Evolutionary conservation across 2,329 filamentous ascomycete genomes (phyloP), one percentile per base, ranked within the genome.

Genomic region (Botrytis byssoidea): DNA sequence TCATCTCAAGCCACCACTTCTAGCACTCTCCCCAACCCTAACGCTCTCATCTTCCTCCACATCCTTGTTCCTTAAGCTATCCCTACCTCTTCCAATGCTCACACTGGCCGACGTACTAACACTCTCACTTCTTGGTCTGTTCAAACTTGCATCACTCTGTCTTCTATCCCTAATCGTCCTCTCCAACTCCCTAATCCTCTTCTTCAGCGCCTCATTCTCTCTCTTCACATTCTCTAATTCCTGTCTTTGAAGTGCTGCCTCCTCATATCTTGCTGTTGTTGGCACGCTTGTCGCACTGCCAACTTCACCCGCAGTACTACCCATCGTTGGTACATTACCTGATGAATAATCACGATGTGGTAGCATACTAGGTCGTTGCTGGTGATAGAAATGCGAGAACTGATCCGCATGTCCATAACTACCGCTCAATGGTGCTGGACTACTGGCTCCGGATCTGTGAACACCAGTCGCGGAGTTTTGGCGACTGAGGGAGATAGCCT

Each of bases 181-280:
- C 82, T 92, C 90, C 18, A 92, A 82, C 61, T 92, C 90, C 64
- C 88, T 85, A 74, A 92, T 87, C 22, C 88, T 85, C 72, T 86
- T 84, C 83, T 89, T 90, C 64, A 92, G 82, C 0, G 81, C 80
- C 70, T 92, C 90, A 74, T 92, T 92, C 81, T 92, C 90, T 65
- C 85, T 84, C 82, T 90, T 91, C 57, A 88, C 87, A 8, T 78
- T 82, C 37, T 92, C 90, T 0, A 92, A 83, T 79, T 92, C 90
- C 55, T 85, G 84, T 7, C 89, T 84, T 77, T 88, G 89, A 74
- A 86, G 86, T 0, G 86, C 87, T 0, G 88, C 88, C 81, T 92
- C 90, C 76, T 91, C 90, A 79, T 90, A 90, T 20, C 89, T 85
- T 18, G 85, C 81, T 0, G 89, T 91, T 3, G 85, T 88, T 3